A percentile compares a stretch with the other conserved stretches of the same genome.
Conservation (phyloP, 2,329 filamentous ascomycete genomes). For the Leptographium wingfieldii region DNA sequence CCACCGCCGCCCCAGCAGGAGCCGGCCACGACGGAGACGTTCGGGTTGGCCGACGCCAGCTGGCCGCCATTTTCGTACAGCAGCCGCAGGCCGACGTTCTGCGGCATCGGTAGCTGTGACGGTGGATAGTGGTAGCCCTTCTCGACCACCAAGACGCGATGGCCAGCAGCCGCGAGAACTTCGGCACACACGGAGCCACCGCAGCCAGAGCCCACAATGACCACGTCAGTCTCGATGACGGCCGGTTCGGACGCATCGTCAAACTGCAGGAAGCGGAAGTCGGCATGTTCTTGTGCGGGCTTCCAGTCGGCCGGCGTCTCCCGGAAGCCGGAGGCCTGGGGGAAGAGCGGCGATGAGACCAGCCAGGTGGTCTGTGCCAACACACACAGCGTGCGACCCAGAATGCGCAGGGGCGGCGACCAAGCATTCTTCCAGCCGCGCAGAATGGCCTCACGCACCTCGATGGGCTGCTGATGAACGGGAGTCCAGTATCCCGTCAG, state of each 20-base stretch:
- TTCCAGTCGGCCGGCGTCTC: constrained; percentile 39
- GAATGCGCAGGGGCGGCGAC: constrained; percentile 37
- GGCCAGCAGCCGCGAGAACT: constrained; percentile 63
- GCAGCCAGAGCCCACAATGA: constrained; percentile 78
- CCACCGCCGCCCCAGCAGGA: constrained; percentile 76
- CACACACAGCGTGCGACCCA: constrained; percentile 42
- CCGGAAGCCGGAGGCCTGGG: constrained; percentile 43
- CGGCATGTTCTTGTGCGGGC: constrained; percentile 32
- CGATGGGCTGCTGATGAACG: constrained; percentile 46
- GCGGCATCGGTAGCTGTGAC: constrained; percentile 61
- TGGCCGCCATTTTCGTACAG: constrained; percentile 59
- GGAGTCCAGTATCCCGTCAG: constrained; percentile 56
- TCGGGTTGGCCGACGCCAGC: constrained; percentile 40
- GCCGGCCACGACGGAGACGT: constrained; percentile 52
- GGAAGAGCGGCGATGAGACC: constrained; percentile 42
- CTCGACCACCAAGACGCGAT: constrained; percentile 55
- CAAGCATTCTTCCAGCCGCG: constrained; percentile 48
- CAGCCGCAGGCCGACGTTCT: constrained; percentile 44
- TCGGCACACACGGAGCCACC: constrained; percentile 75
- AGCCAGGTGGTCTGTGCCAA: constrained; percentile 43
- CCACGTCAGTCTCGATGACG: constrained; percentile 63
- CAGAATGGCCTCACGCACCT: constrained; percentile 49
- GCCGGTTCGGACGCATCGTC: constrained; percentile 27
- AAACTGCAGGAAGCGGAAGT: constrained; percentile 52
- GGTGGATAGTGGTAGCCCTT: constrained; percentile 68